These are phyloP conservation scores for Pleurotus djamor DNA, from an alignment of 768 basidiomycete species.

Conservation along the genomic window DNA sequence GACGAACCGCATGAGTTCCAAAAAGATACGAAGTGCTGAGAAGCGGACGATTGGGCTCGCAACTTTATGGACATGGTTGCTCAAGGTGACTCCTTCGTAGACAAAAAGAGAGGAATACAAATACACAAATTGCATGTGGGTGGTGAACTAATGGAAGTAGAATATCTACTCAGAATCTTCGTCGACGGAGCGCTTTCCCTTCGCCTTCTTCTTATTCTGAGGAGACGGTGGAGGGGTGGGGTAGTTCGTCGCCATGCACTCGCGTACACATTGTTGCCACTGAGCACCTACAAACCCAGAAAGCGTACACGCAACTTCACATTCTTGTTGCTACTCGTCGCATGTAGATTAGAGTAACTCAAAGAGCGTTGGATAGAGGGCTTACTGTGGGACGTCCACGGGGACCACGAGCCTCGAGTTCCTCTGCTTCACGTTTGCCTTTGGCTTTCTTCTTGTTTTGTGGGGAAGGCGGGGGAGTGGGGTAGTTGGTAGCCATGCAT, in stretches of 20 bases:
- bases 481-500: background rate
- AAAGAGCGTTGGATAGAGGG: background rate
- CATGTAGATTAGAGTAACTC: background rate
- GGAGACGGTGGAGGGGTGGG: background rate
- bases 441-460: background rate
- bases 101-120: too few species aligned
- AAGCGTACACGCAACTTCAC: background rate
- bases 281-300: background rate
- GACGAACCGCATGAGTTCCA: too few species aligned
- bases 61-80: too few species aligned
- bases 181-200: too few species aligned
- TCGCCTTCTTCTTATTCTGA: background rate
- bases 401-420: background rate
- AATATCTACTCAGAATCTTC: too few species aligned
- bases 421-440: background rate
- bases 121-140: too few species aligned
- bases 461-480: background rate
- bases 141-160: too few species aligned
- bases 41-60: too few species aligned
- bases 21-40: too few species aligned
- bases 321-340: background rate
- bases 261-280: background rate
- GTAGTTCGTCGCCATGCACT: background rate
- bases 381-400: background rate
- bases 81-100: too few species aligned